Conservation (phyloP, 306 rosid genomes). For the Luffa aegyptiaca region DNA sequence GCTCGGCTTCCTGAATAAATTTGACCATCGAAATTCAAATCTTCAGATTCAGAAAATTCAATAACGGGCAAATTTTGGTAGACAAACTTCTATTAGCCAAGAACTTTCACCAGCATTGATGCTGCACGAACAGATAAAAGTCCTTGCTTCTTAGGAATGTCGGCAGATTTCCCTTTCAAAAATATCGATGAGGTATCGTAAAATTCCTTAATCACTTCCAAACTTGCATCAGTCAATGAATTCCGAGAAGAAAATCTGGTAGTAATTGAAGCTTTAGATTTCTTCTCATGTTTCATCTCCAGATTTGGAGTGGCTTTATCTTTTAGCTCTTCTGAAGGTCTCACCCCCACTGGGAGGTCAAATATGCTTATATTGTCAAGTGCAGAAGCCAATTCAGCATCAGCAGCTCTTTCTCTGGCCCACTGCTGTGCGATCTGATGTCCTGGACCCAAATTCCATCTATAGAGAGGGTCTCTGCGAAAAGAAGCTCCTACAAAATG, state of each 20-base stretch:
- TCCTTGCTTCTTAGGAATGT: conserved; percentile 56
- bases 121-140: conserved; percentile 81
- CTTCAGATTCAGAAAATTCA: background rate
- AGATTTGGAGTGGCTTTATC: conserved; percentile 27
- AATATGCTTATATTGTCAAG: conserved; percentile 54
- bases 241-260: conserved; percentile 35
- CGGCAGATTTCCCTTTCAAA: conserved; percentile 46
- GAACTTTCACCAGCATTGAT: conserved; percentile 71
- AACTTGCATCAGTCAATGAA: conserved; percentile 40
- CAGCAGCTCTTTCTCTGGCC: conserved; percentile 66
- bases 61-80: background rate
- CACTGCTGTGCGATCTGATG: conserved; percentile 71
- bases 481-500: conserved; percentile 35
- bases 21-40: conserved; percentile 14
- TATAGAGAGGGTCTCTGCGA: conserved; percentile 60
- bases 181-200: conserved; percentile 40
- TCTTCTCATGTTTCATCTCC: conserved; percentile 31
- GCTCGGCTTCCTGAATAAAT: conserved; percentile 70
- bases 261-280: conserved; percentile 18
- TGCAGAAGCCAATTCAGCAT: conserved; percentile 26
- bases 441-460: conserved; percentile 76
- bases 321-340: conserved; percentile 53
- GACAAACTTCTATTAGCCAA: background rate
- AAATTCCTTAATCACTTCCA: conserved; percentile 57
- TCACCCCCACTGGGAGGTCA: conserved; percentile 87